Percentiles rank a stretch among this genome's conserved stretches.
Conservation (phyloP, 176 grass and related monocot genomes). For the Phoenix dactylifera region DNA sequence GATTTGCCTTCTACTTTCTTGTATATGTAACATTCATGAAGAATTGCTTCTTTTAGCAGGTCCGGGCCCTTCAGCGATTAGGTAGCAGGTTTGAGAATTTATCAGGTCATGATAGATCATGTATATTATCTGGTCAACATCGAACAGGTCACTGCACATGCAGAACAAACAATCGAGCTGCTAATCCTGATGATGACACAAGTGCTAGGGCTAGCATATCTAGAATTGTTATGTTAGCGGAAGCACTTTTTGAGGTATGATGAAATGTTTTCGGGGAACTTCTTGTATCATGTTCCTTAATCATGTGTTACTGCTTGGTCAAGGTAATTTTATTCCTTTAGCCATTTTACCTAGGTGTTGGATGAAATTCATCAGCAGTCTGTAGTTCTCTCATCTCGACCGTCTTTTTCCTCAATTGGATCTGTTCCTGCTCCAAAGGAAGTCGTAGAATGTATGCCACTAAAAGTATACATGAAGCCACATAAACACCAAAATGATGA, state of each 20-base stretch:
- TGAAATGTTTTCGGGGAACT: neutral
- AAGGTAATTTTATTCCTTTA: neutral
- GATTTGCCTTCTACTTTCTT: slow-evolving; percentile 22
- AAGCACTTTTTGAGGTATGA: slow-evolving; percentile 91
- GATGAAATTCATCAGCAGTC: slow-evolving; percentile 99
- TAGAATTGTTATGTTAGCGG: slow-evolving; percentile 95
- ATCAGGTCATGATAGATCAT: slow-evolving; percentile 87
- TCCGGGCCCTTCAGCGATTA: slow-evolving; percentile 91
- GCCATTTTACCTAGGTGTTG: slow-evolving; percentile 54
- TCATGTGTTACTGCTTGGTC: slow-evolving; percentile 5
- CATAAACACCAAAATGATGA: slow-evolving; percentile 56
- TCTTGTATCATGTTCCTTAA: neutral
- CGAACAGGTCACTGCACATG: slow-evolving; percentile 80
- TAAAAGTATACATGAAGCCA: slow-evolving; percentile 66
- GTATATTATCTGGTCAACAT: slow-evolving; percentile 85
- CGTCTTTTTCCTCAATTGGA: slow-evolving; percentile 86
- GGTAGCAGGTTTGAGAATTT: slow-evolving; percentile 91
- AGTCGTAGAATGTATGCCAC: slow-evolving; percentile 70
- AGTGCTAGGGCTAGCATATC: slow-evolving; percentile 81
- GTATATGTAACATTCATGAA: neutral
- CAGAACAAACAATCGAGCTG: slow-evolving; percentile 41
- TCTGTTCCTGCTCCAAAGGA: slow-evolving; percentile 90
- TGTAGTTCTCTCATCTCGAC: slow-evolving; percentile 66
- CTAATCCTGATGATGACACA: slow-evolving; percentile 80
- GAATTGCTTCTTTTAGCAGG: slow-evolving; percentile 39